Base-by-base conservation (phyloP, 164 flowering plant species). In the Buxus sempervirens region DNA sequence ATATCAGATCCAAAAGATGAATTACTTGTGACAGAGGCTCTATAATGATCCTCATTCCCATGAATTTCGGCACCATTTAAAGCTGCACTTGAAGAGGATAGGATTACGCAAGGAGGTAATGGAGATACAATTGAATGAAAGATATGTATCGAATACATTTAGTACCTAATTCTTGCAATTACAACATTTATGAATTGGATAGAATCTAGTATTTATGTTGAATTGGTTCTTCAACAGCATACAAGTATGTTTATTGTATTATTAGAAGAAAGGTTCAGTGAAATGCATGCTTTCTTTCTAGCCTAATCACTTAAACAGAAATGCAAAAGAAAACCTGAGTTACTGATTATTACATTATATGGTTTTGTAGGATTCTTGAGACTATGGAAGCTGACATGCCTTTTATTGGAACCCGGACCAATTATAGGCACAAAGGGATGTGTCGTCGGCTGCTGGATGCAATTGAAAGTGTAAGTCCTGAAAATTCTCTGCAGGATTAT, bases 301-400 rank as follows among this genome's bases (percentile, higher is more conserved):
- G 7, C 38, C 21, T 12, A 23, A 20, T 27, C 42, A 1, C 20
- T 21, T 18, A 5, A 54, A 28, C 48, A 38, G 20, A 18, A 57
- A 18, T 6, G 22, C 24, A 58, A 2, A 23, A 24, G 38, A 27
- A 65, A 22, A 38, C 21, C 28, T 58, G 63, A 15, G 20, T 48
- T 27, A 10, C 61, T 24, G 7, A 66, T 51, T 9, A 12, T 12
- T 21, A 65, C 27, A 12, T 12, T 21, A 65, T 23, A 51, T 61
- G 58, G 22, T 62, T 67, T 0, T 57, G 23, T 60, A 85, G 89
- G 78, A 20, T 85, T 13, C 83, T 79, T 76, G 85, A 83, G 0
- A 60, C 63, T 4, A 66, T 64, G 51, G 21, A 82, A 18, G 85
- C 85, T 0, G 86, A 85, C 63, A 85, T 83, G 81, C 85, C 89